Conservation (phyloP, 345 rosid genomes). For the Excoecaria cochinchinensis region DNA sequence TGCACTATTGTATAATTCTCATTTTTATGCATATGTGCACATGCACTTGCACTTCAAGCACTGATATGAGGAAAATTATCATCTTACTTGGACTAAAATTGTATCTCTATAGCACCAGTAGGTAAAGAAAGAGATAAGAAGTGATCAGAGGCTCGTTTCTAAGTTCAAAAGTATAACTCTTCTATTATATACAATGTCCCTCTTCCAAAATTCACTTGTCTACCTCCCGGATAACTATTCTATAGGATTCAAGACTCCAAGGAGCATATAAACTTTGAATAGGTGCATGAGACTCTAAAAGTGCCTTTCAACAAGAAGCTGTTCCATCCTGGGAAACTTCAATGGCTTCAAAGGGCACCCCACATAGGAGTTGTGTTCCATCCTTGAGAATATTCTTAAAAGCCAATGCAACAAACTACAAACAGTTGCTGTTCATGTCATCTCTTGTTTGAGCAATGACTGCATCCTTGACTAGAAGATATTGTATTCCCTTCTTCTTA, state of each 20-base stretch:
- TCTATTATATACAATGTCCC: background rate
- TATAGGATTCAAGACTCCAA: background rate
- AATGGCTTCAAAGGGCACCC: background rate
- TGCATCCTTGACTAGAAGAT: background rate
- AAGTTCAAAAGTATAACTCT: background rate
- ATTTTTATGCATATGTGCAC: background rate
- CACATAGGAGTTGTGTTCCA: background rate
- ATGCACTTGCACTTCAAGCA: no score
- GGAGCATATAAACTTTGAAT: background rate
- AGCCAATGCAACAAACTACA: background rate
- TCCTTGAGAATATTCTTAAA: background rate
- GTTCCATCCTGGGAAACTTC: background rate
- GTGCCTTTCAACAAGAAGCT: background rate
- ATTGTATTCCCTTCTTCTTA: background rate
- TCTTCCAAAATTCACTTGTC: background rate
- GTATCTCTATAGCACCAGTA: background rate
- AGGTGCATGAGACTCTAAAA: background rate
- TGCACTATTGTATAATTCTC: background rate
- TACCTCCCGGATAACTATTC: background rate
- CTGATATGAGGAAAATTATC: background rate
- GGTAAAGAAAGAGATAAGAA: background rate
- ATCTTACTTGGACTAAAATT: background rate
- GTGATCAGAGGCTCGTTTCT: background rate
- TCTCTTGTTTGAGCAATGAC: background rate
- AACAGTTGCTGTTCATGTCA: background rate